phyloP scores from a whole-genome alignment of 2,329 filamentous ascomycete species.

The Colletotrichum musicola region DNA sequence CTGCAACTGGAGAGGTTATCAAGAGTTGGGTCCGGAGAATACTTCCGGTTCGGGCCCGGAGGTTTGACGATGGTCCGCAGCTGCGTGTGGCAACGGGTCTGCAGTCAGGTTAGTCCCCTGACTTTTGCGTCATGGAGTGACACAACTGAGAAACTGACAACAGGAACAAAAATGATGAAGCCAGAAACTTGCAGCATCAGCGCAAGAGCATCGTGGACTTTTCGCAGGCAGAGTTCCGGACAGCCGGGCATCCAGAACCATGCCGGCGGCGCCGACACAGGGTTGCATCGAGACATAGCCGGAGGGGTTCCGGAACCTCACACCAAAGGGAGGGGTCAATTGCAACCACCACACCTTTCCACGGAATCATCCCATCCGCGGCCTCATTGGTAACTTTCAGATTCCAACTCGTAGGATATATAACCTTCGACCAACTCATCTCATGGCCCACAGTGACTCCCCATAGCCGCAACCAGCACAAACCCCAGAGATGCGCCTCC shows the following conservation, averaged over 20 bases:
- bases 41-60: constrained; percentile 24
- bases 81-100: background rate
- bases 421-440: background rate
- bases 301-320: background rate
- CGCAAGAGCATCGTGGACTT: background rate
- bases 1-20: too few relatives aligned
- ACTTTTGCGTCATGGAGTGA: background rate
- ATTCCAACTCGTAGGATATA: background rate
- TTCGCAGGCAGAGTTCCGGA: background rate
- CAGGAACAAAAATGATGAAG: too few relatives aligned
- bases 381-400: background rate
- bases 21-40: background rate
- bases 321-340: background rate
- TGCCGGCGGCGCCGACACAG: background rate
- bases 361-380: constrained; percentile 33
- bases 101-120: background rate
- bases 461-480: background rate
- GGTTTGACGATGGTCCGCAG: background rate
- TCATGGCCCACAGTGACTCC: background rate
- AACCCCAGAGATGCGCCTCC: constrained; percentile 9
- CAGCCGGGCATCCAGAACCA: background rate
- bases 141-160: background rate
- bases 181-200: background rate
- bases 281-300: background rate
- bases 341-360: constrained; percentile 7